Evolutionary conservation across 2,329 filamentous ascomycete genomes (phyloP), one percentile per base, ranked within the genome.

Genomic region (Atkinsonella hypoxylon): DNA sequence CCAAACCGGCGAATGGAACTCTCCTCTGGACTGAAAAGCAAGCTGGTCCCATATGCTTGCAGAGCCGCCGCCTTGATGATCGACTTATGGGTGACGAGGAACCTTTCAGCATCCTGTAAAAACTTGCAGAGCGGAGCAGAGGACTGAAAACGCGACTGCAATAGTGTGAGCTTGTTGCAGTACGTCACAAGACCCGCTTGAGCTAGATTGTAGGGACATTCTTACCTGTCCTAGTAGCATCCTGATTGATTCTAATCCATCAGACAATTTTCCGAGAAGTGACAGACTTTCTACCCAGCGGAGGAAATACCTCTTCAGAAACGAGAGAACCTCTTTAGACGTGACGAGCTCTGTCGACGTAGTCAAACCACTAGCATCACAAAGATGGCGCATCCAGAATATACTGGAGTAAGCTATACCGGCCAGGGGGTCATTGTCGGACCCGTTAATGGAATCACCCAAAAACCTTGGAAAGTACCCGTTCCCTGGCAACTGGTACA

Each of bases 321-420:
- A 58, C 8, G 30, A 17, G 11, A 48, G 49, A 15, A 59, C 58
- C 40, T 51, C 51, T 42, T 64, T 57, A 49, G 55, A 52, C 50
- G 61, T 58, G 51, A 47, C 15, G n/a, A 34, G 36, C 18, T 48
- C 40, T 39, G 40, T 2, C 12, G 44, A n/a, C 15, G 20, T 8
- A 13, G 10, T 41, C 8, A 13, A 8, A 11, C 9, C 34, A 18
- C 43, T 38, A 10, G 47, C 32, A 9, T 58, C 51, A 48, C 47
- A 61, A n/a, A 67, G 53, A 55, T 68, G 63, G 42, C 63, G 57
- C 22, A 61, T 53, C 66, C 64, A 69, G 51, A 62, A 63, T 39
- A 66, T 49, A 50, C 62, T 65, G 8, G 61, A 58, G 45, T 62
- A 63, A 45, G 50, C 55, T 32, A 60, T 47, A 5, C 58, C 18